Conservation (phyloP, 2,329 filamentous ascomycete species). For the Karstenula rhodostoma region DNA sequence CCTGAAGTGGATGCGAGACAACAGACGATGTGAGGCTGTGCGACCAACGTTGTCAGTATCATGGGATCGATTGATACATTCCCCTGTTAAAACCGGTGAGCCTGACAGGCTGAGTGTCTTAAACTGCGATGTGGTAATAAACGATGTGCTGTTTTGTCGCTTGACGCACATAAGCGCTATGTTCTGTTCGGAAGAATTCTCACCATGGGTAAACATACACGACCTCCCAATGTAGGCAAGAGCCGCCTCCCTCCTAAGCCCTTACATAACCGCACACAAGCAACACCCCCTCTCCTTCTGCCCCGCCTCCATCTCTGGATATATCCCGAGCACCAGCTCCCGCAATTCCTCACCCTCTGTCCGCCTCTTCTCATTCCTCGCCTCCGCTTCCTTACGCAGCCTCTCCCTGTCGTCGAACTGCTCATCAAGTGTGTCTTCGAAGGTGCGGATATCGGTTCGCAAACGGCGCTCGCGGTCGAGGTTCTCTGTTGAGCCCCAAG, state of each 20-base stretch:
- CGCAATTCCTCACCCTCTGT: conserved; percentile 15
- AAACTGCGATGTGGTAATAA: no score
- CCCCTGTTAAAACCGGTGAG: no score
- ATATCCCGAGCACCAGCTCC: conserved; percentile 10
- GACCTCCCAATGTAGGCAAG: neutral
- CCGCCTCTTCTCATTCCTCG: neutral
- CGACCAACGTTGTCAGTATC: no score
- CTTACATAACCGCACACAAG: neutral
- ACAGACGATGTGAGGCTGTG: no score
- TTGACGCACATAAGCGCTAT: neutral
- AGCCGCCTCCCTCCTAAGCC: neutral
- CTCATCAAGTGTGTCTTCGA: neutral
- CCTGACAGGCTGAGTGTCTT: no score
- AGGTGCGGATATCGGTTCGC: neutral
- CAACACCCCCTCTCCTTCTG: neutral
- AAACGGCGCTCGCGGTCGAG: conserved; percentile 8
- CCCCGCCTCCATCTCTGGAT: conserved; percentile 13
- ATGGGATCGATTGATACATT: no score
- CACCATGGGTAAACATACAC: neutral
- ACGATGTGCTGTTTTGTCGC: no score
- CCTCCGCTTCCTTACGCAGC: neutral
- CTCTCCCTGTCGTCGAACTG: neutral
- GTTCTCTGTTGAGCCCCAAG: conserved; percentile 10
- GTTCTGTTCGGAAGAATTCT: neutral
- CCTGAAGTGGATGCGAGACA: no score